These are phyloP conservation scores for Fusarium devonianum DNA, from an alignment of 2,329 filamentous ascomycete species.

Conservation along the genomic window DNA sequence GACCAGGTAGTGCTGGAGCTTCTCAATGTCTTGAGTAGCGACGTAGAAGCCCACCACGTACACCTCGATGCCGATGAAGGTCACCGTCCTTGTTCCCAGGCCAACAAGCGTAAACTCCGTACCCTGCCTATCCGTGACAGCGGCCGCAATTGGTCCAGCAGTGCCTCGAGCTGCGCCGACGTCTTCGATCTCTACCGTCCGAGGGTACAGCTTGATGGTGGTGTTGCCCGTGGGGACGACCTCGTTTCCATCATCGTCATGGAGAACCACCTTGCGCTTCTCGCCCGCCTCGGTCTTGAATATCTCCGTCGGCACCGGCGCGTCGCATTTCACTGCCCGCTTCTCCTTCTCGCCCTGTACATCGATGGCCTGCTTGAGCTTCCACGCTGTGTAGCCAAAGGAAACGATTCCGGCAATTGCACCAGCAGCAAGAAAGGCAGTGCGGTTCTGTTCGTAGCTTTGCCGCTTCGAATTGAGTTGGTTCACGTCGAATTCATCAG, in stretches of 20 bases:
- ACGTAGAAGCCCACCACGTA: slow-evolving; percentile 96
- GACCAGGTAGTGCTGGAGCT: slow-evolving; percentile 80
- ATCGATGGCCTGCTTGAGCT: slow-evolving; percentile 54
- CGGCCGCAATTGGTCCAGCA: slow-evolving; percentile 47
- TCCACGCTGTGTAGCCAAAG: slow-evolving; percentile 60
- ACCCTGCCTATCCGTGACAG: slow-evolving; percentile 50
- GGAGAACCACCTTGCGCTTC: slow-evolving; percentile 66
- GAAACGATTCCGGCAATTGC: slow-evolving; percentile 58
- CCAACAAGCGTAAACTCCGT: slow-evolving; percentile 88
- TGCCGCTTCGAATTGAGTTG: slow-evolving; percentile 55
- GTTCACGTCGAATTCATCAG: slow-evolving; percentile 59
- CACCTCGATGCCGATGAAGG: slow-evolving; percentile 87
- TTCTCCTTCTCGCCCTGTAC: slow-evolving; percentile 46
- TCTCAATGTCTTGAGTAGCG: slow-evolving; percentile 79
- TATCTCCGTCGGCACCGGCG: slow-evolving; percentile 51
- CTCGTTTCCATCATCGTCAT: slow-evolving; percentile 74
- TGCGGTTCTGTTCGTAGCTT: slow-evolving; percentile 60
- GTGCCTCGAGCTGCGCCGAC: slow-evolving; percentile 42
- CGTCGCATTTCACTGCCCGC: slow-evolving; percentile 53
- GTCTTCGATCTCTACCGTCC: slow-evolving; percentile 68
- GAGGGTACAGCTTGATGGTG: slow-evolving; percentile 81
- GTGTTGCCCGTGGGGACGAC: slow-evolving; percentile 82
- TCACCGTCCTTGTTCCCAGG: slow-evolving; percentile 86
- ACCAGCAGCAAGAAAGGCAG: slow-evolving; percentile 60
- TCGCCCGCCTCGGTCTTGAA: slow-evolving; percentile 59